phyloP scores from a whole-genome alignment of 352 stramenopile species.

The Pythium scleroteichum region DNA sequence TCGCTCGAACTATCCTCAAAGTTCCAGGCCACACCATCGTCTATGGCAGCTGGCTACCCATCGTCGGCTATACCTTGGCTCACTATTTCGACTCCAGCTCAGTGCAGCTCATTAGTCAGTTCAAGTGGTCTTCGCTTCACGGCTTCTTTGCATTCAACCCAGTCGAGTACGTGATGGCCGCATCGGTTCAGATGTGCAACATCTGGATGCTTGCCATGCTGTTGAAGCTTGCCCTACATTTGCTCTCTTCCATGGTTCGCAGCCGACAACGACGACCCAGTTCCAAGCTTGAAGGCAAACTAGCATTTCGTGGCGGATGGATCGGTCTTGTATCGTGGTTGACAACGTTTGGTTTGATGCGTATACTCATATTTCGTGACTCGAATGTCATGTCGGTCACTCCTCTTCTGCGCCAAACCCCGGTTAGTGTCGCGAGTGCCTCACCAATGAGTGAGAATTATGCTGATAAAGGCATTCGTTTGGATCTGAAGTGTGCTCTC shows the following conservation, averaged over 20 bases:
- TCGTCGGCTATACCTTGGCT: constrained; percentile 25
- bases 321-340: constrained; percentile 17
- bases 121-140: constrained; percentile 8
- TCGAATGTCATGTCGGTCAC: constrained; percentile 11
- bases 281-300: background rate
- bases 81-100: constrained; percentile 26
- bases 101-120: constrained; percentile 11
- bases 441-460: background rate
- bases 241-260: background rate
- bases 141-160: constrained; percentile 12
- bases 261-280: background rate
- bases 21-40: constrained; percentile 38
- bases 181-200: constrained; percentile 27
- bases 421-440: no score
- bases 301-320: constrained; percentile 14
- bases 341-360: constrained; percentile 20
- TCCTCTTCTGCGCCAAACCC: background rate
- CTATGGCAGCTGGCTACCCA: constrained; percentile 34
- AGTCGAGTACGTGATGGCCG: constrained; percentile 2
- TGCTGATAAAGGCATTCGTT: background rate
- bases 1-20: constrained; percentile 14
- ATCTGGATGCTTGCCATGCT: constrained; percentile 26
- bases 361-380: constrained; percentile 15
- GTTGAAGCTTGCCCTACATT: constrained; percentile 18
- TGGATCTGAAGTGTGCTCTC: constrained; percentile 13